Conservation (phyloP, 1,139 yeast species). For the Taphrina betulina region DNA sequence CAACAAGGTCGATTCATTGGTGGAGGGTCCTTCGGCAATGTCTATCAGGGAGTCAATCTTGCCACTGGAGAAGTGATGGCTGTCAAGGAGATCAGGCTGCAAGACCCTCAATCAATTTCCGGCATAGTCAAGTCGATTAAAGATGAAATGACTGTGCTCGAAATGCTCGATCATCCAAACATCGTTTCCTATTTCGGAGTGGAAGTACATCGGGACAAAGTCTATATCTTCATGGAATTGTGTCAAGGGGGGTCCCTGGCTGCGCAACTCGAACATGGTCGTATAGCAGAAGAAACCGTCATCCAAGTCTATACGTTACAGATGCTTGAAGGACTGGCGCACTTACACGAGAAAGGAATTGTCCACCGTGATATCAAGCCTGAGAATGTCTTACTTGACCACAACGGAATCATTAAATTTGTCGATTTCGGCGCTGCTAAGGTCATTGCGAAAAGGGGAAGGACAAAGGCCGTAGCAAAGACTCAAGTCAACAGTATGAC, state of each 20-base stretch:
- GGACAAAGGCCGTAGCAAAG: conserved; percentile 40
- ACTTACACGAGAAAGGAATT: conserved; percentile 91
- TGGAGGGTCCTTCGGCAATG: conserved; percentile 94
- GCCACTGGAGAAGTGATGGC: conserved; percentile 98
- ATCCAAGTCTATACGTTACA: conserved; percentile 87
- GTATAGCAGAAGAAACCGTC: conserved; percentile 93
- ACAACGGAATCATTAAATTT: conserved; percentile 67
- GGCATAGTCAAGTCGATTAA: conserved; percentile 84
- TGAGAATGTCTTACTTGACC: conserved; percentile 78
- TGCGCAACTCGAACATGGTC: conserved; percentile 76
- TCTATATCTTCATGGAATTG: conserved; percentile 93
- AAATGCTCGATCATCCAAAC: conserved; percentile 92
- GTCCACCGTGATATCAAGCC: conserved; percentile 97
- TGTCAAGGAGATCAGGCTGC: conserved; percentile 89
- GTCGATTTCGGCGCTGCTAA: conserved; percentile 85
- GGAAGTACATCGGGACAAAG: conserved; percentile 94
- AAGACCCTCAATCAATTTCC: conserved; percentile 81
- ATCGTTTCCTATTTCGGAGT: conserved; percentile 96
- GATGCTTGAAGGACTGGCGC: conserved; percentile 92
- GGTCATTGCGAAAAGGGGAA: conserved; percentile 64
- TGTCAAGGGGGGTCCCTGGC: conserved; percentile 96
- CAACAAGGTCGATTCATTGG: conserved; percentile 93
- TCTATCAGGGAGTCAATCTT: conserved; percentile 84
- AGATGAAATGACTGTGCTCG: conserved; percentile 95
- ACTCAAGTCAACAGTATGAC: conserved; percentile 59